These are phyloP conservation scores for Chalciporus piperatus DNA, from an alignment of 768 basidiomycete species.

Conservation along the genomic window DNA sequence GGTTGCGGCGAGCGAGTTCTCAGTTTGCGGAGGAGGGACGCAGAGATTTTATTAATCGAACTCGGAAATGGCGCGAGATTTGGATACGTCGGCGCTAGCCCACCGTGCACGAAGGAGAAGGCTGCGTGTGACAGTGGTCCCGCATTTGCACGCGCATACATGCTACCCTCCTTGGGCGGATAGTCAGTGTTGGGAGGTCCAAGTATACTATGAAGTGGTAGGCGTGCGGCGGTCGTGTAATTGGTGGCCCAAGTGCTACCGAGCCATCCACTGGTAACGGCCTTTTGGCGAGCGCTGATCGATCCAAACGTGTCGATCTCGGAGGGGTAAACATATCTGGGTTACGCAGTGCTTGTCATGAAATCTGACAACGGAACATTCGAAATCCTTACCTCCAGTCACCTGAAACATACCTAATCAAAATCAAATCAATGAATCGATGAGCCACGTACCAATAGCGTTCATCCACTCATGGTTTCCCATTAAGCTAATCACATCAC, in stretches of 20 bases:
- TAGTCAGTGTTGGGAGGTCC: slow-evolving; percentile 66
- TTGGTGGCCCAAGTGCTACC: slow-evolving; percentile 83
- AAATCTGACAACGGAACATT: slow-evolving; percentile 1
- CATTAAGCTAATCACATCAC: slow-evolving; percentile 70
- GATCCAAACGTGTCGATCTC: slow-evolving; percentile 85
- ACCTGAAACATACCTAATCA: slow-evolving; percentile 41
- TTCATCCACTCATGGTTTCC: slow-evolving; percentile 99
- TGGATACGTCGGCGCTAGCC: slow-evolving; percentile 74
- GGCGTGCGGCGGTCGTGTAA: slow-evolving; percentile 76
- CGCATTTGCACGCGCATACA: slow-evolving; percentile 31
- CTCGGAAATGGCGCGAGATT: slow-evolving; percentile 80
- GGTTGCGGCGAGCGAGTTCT: slow-evolving; percentile 64
- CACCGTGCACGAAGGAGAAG: slow-evolving; percentile 92
- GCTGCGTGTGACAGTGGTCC: slow-evolving; percentile 72
- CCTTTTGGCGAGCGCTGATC: slow-evolving; percentile 66
- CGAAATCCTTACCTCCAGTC: slow-evolving; percentile 71
- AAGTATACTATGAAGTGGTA: slow-evolving; percentile 72
- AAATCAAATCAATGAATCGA: slow-evolving; percentile 2
- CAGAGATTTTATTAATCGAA: slow-evolving; percentile 73
- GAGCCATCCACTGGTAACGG: slow-evolving; percentile 72
- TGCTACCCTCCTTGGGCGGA: slow-evolving; percentile 36
- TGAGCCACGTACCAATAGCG: slow-evolving; percentile 53
- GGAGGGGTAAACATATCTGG: slow-evolving; percentile 77
- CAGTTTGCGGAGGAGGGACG: slow-evolving; percentile 66
- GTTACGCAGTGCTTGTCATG: slow-evolving; percentile 4